phyloP scores from a whole-genome alignment of 345 rosid species.

The Iberis pinnata region DNA sequence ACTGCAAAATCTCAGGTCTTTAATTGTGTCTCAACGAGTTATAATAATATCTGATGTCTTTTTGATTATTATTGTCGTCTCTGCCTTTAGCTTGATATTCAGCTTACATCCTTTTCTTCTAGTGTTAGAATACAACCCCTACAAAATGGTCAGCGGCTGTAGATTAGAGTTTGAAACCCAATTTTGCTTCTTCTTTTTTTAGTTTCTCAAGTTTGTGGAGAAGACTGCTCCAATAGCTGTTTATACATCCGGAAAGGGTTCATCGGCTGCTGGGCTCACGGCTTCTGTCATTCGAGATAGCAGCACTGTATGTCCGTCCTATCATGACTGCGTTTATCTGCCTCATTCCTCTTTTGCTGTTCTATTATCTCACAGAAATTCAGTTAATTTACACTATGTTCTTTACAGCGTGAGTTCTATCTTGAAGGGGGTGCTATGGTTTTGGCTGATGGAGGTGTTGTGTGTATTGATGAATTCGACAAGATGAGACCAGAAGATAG shows the following conservation, averaged over 20 bases:
- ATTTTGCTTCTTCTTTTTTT: not conserved
- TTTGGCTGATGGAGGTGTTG: constrained; percentile 97
- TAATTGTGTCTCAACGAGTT: not conserved
- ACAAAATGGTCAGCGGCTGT: not conserved
- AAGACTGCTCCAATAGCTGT: constrained; percentile 97
- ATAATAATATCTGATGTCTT: not conserved
- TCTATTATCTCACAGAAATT: not conserved
- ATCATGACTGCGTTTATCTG: not conserved
- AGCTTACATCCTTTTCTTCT: not conserved
- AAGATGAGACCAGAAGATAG: constrained; percentile 99
- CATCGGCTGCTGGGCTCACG: constrained; percentile 97
- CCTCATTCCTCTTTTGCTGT: not conserved
- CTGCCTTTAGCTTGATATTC: not conserved
- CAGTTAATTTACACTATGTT: constrained; percentile 16
- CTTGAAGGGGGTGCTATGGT: constrained; percentile 99
- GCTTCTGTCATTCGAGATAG: constrained; percentile 89
- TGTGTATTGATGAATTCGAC: constrained; percentile 95
- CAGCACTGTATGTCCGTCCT: constrained; percentile 53
- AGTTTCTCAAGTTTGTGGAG: constrained; percentile 96
- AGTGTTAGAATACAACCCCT: constrained; percentile 1
- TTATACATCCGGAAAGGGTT: constrained; percentile 95
- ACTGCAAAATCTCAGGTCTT: constrained; percentile 95
- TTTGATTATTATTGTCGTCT: no score
- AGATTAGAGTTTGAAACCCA: constrained; percentile 7
- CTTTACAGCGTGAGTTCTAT: constrained; percentile 85